A percentile compares a stretch with the other conserved stretches of the same genome.
phyloP scores from a whole-genome alignment of 2,329 filamentous ascomycete species.

The Scytalidium sp. region DNA sequence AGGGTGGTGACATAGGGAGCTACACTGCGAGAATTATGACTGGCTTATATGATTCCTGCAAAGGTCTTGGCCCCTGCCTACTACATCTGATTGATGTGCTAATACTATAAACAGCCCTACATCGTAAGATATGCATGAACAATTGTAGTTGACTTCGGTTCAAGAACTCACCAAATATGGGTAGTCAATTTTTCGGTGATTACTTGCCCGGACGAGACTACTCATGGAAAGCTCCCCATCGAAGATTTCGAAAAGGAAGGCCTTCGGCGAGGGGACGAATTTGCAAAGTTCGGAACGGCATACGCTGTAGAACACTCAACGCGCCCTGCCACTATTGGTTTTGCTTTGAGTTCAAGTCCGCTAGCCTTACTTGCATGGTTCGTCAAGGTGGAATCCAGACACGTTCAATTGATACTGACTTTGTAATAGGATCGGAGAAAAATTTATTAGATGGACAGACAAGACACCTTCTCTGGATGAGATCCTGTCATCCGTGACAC shows the following conservation, averaged over 20 bases:
- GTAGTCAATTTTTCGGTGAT: neutral
- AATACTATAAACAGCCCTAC: neutral
- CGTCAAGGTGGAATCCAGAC: neutral
- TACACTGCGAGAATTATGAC: conserved; percentile 10
- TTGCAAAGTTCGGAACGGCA: conserved; percentile 37
- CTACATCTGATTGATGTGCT: neutral
- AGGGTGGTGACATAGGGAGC: conserved; percentile 18
- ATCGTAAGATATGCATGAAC: conserved; percentile 1
- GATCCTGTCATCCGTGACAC: conserved; percentile 45
- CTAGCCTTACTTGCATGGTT: conserved; percentile 53
- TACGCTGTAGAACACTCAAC: conserved; percentile 54
- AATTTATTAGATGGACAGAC: conserved; percentile 53
- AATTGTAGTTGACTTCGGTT: conserved; percentile 3
- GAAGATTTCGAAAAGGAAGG: conserved; percentile 33
- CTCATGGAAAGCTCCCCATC: conserved; percentile 1
- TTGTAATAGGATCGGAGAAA: conserved; percentile 53
- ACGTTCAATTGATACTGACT: neutral
- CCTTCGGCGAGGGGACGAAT: conserved; percentile 35
- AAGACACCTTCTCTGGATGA: conserved; percentile 35
- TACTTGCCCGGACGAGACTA: neutral
- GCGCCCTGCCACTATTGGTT: conserved; percentile 52
- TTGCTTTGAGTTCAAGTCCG: conserved; percentile 50
- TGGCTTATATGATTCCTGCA: conserved; percentile 8
- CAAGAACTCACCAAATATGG: neutral
- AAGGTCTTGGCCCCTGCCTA: conserved; percentile 12